Evolutionary conservation across 2,329 filamentous ascomycete species (phyloP).

Genomic region (Stachybotrys chlorohalonatus): DNA sequence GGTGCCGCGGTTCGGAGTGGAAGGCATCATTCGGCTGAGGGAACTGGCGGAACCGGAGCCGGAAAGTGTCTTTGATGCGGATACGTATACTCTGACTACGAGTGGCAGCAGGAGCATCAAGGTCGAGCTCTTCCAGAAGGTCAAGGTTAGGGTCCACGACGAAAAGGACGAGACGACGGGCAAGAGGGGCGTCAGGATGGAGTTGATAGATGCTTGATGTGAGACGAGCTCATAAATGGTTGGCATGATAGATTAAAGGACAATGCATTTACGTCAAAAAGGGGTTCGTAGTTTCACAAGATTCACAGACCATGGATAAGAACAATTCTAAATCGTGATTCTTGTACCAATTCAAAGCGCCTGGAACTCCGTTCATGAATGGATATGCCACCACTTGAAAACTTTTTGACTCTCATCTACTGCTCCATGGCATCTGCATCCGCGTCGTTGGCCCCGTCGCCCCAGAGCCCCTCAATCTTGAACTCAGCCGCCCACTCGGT

Average conservation of each 20-base stretch:
- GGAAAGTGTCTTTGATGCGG: constrained; percentile 74
- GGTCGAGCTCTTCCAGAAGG: constrained; percentile 86
- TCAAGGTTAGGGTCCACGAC: constrained; percentile 80
- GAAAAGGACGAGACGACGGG: constrained; percentile 93
- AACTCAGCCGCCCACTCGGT: constrained; percentile 92
- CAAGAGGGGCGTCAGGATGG: constrained; percentile 82
- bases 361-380: background rate
- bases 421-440: constrained; percentile 43
- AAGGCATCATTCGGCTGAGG: constrained; percentile 77
- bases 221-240: no score
- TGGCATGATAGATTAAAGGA: no score
- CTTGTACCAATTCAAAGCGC: background rate
- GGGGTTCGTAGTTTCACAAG: no score
- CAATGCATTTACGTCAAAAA: no score
- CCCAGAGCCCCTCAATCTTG: constrained; percentile 88
- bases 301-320: no score
- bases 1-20: constrained; percentile 90
- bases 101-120: constrained; percentile 44
- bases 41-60: constrained; percentile 74
- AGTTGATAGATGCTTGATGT: constrained; percentile 36
- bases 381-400: background rate
- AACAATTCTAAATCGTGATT: background rate
- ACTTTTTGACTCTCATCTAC: constrained; percentile 20
- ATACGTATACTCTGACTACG: constrained; percentile 68
- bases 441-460: constrained; percentile 40